Percentiles rank a stretch among this genome's conserved stretches.
phyloP scores from a whole-genome alignment of 208 protist genomes.

The Crithidia fasciculata region DNA sequence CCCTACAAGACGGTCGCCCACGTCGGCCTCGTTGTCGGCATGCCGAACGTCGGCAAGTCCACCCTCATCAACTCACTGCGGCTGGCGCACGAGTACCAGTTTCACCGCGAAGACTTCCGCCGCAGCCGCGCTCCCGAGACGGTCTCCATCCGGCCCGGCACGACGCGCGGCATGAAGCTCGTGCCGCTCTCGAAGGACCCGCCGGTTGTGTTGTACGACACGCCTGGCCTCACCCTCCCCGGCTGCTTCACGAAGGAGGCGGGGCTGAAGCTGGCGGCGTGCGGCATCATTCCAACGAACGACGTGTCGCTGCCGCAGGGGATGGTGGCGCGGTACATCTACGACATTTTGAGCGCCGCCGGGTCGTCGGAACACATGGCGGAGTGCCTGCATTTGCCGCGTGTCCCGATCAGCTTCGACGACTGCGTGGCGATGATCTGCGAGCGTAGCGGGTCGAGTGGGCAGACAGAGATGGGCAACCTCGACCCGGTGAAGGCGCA shows the following conservation, averaged over 20 bases:
- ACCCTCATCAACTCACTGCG: conserved; percentile 94
- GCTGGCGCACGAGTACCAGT: conserved; percentile 91
- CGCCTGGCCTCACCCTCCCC: conserved; percentile 87
- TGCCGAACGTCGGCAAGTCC: conserved; percentile 96
- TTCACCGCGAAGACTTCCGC: conserved; percentile 86
- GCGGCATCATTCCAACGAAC: conserved; percentile 87
- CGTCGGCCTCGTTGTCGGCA: conserved; percentile 91
- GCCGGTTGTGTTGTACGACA: conserved; percentile 87
- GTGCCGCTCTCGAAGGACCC: conserved; percentile 86
- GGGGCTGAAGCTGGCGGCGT: conserved; percentile 86
- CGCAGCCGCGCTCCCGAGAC: conserved; percentile 77
- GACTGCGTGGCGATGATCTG: conserved; percentile 91
- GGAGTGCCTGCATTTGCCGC: conserved; percentile 82
- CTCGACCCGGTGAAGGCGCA: conserved; percentile 73
- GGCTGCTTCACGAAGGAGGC: conserved; percentile 87
- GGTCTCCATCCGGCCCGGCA: conserved; percentile 83
- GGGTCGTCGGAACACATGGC: conserved; percentile 80
- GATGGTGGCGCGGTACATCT: conserved; percentile 84
- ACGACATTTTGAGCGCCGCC: conserved; percentile 73
- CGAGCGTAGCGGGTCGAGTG: conserved; percentile 85
- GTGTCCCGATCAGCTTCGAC: conserved; percentile 88
- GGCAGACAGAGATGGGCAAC: conserved; percentile 83
- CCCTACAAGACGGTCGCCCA: conserved; percentile 76
- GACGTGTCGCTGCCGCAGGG: conserved; percentile 70
- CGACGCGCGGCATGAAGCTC: conserved; percentile 76